Conservation (phyloP, 2,329 filamentous ascomycete genomes). For the Aspergillus tanneri region DNA sequence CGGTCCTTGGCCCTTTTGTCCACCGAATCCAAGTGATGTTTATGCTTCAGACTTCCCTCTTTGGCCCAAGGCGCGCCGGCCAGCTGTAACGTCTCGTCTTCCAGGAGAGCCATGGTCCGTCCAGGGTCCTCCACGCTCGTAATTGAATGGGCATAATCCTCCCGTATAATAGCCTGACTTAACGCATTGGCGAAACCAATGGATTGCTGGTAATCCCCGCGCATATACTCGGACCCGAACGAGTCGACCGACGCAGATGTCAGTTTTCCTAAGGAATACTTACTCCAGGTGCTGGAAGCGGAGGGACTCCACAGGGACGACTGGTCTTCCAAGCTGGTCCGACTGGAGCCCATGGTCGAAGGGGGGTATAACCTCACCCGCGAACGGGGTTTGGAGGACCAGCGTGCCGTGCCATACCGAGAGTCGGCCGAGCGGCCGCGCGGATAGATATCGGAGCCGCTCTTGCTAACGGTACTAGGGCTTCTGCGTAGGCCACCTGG, state of each 20-base stretch:
- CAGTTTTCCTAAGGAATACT: slow-evolving; percentile 84
- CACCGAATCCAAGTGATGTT: slow-evolving; percentile 86
- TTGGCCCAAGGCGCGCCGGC: slow-evolving; percentile 97
- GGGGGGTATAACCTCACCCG: slow-evolving; percentile 71
- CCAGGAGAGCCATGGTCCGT: slow-evolving; percentile 66
- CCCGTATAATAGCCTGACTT: slow-evolving; percentile 93
- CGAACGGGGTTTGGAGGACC: slow-evolving; percentile 83
- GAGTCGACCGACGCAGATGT: slow-evolving; percentile 92
- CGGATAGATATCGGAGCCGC: slow-evolving; percentile 73
- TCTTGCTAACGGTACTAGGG: slow-evolving; percentile 88
- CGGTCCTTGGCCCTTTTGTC: slow-evolving; percentile 92
- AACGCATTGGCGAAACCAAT: slow-evolving; percentile 97
- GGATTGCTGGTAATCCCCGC: slow-evolving; percentile 86
- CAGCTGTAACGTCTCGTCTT: slow-evolving; percentile 89
- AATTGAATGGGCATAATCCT: slow-evolving; percentile 58
- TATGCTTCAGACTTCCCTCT: slow-evolving; percentile 92
- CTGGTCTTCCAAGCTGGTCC: slow-evolving; percentile 89
- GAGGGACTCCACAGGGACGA: slow-evolving; percentile 91
- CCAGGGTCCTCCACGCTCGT: slow-evolving; percentile 60
- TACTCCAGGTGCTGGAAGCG: slow-evolving; percentile 91
- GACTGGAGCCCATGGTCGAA: slow-evolving; percentile 82
- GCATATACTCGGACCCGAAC: slow-evolving; percentile 71
- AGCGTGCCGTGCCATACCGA: slow-evolving; percentile 65
- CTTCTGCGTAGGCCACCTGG: slow-evolving; percentile 73
- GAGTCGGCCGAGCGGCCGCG: slow-evolving; percentile 71